Evolutionary conservation across 139 green algal genomes (phyloP), one percentile per base, ranked within the genome.

Genomic region (Cymbomonas tetramitiformis): DNA sequence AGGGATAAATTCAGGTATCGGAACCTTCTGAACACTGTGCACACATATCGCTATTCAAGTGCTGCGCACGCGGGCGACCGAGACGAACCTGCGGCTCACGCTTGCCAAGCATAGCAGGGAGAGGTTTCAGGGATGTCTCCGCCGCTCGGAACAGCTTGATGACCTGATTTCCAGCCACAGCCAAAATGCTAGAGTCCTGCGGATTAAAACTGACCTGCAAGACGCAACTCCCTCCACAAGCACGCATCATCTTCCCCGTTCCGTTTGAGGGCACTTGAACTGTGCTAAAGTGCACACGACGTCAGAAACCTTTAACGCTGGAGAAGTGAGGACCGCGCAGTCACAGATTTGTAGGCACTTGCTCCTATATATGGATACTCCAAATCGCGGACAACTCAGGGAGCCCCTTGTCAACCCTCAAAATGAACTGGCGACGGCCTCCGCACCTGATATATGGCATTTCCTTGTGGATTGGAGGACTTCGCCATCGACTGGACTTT

Each of bases 401-500:
- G 18, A 44, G 15, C 15, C 18, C 18, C 15, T 44, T 15, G 38
- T 44, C 18, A 18, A 44, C 38, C 15, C 15, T 44, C 18, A 15
- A 44, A 44, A 44, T 19, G 38, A 19, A 19, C 38, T 19, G 38
- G 15, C 18, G 38, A 44, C 18, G n/a, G n/a, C n/a, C n/a, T n/a
- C 15, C 23, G 44, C 18, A 52, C 18, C 66, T 78, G 73, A 10
- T 72, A 54, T 15, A 74, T 32, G 7, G 56, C 57, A 12, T 47
- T 47, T 3, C 51, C 62, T 32, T 53, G 43, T 10, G 46, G 31
- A 19, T 65, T 72, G n/a, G 34, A 61, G 12, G 64, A 69, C 25
- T 61, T 70, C 26, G 79, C 67, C 30, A 41, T 68, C 19, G 56
- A 57, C 7, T 59, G 67, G 21, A 92, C 56, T 55, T 94, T 94